Percentiles rank a stretch among this genome's conserved stretches.
phyloP scores from a whole-genome alignment of 768 basidiomycete species.

The Kwoniella sp. region DNA sequence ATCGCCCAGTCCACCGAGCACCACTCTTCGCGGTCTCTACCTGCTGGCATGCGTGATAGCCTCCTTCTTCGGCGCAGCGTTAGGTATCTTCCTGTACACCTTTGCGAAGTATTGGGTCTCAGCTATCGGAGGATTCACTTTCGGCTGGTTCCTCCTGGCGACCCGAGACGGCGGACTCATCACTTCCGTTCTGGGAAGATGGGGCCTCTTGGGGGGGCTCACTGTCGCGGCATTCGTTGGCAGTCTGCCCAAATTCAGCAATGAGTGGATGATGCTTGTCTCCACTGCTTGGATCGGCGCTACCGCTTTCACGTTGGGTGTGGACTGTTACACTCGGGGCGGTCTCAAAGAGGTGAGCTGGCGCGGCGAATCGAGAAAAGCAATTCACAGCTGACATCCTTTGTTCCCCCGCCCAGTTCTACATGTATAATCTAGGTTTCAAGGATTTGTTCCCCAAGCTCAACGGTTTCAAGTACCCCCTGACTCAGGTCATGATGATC shows the following conservation, averaged over 20 bases:
- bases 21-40: conserved; percentile 83
- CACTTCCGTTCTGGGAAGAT: conserved; percentile 72
- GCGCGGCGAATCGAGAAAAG: not conserved
- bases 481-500: conserved; percentile 88
- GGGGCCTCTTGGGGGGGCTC: conserved; percentile 88
- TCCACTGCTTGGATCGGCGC: conserved; percentile 85
- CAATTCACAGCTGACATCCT: not conserved
- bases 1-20: conserved; percentile 68
- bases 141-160: conserved; percentile 85
- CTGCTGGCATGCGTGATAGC: conserved; percentile 78
- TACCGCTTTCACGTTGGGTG: conserved; percentile 84
- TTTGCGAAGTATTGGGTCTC: conserved; percentile 76
- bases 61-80: conserved; percentile 77
- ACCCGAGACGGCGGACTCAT: conserved; percentile 82
- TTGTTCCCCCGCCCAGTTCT: conserved; percentile 67
- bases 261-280: conserved; percentile 81
- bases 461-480: conserved; percentile 69
- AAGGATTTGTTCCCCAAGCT: conserved; percentile 76
- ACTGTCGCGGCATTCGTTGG: conserved; percentile 77
- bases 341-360: conserved; percentile 82
- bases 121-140: conserved; percentile 77
- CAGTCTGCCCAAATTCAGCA: conserved; percentile 81
- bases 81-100: conserved; percentile 92
- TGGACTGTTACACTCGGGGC: conserved; percentile 90
- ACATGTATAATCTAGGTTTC: conserved; percentile 94